phyloP scores from a whole-genome alignment of 352 stramenopile species.

The Pelagophyceae sp. region DNA sequence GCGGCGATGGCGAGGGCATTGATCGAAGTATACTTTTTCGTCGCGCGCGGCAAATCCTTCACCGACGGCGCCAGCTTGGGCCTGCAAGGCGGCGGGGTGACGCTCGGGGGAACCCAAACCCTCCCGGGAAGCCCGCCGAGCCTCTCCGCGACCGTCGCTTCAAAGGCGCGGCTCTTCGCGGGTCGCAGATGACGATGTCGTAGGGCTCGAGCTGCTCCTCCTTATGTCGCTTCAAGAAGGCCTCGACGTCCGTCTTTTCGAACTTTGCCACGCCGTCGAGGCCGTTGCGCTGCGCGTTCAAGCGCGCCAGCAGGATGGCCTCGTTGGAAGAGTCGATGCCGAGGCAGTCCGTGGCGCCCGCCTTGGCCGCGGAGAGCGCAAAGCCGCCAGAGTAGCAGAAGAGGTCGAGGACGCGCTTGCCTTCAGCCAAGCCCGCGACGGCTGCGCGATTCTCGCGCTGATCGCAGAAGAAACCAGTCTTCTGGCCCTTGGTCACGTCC shows the following conservation, averaged over 20 bases:
- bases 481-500: constrained; percentile 55
- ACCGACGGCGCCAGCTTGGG: constrained; percentile 55
- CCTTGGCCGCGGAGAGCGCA: constrained; percentile 46
- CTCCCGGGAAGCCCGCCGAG: too few relatives aligned
- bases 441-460: constrained; percentile 59
- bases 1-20: constrained; percentile 25
- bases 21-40: constrained; percentile 49
- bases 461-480: constrained; percentile 75
- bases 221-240: constrained; percentile 44
- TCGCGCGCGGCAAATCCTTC: constrained; percentile 41
- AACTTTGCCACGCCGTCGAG: constrained; percentile 40
- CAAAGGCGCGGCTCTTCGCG: too few relatives aligned
- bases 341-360: constrained; percentile 33
- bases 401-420: constrained; percentile 56
- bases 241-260: constrained; percentile 45
- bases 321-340: constrained; percentile 54
- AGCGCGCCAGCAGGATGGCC: constrained; percentile 42
- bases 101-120: too few relatives aligned
- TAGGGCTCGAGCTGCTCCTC: constrained; percentile 35
- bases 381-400: constrained; percentile 63
- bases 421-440: constrained; percentile 39
- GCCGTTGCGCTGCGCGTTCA: constrained; percentile 49
- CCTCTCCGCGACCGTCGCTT: too few relatives aligned
- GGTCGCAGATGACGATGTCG: constrained; percentile 60
- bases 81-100: too few relatives aligned